Percentiles rank a stretch among this genome's conserved stretches.
phyloP scores from a whole-genome alignment of 2,329 filamentous ascomycete species.

The Onygenales sp. region DNA sequence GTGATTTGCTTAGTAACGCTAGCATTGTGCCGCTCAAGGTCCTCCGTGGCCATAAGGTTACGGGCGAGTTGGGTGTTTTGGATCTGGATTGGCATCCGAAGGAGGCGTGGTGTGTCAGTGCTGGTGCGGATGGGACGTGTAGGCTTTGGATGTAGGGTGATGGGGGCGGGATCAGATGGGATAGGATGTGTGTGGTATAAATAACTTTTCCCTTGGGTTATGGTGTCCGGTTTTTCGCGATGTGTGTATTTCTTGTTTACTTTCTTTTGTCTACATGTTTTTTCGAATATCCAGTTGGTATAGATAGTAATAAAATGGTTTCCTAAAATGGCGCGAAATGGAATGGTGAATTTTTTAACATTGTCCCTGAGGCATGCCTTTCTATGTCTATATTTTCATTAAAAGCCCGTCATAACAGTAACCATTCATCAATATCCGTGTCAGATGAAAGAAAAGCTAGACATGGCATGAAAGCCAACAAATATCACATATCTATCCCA shows the following conservation, averaged over 20 bases:
- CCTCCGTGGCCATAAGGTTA: constrained; percentile 78
- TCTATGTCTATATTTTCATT: background rate
- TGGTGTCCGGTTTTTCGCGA: background rate
- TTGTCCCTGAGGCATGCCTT: background rate
- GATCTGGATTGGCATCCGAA: constrained; percentile 93
- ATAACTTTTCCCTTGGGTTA: background rate
- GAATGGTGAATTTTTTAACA: background rate
- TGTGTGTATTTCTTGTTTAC: background rate
- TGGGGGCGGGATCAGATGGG: too few relatives aligned
- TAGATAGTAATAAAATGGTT: background rate
- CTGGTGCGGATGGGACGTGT: constrained; percentile 86
- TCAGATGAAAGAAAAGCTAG: too few relatives aligned
- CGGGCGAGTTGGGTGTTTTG: constrained; percentile 77
- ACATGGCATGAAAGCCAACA: too few relatives aligned
- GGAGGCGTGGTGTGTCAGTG: constrained; percentile 90
- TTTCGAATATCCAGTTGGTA: background rate
- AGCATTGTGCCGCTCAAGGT: constrained; percentile 95
- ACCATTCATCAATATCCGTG: too few relatives aligned
- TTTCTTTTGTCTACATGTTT: background rate
- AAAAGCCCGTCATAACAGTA: too few relatives aligned
- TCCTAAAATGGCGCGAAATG: background rate
- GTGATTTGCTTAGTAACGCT: constrained; percentile 90
- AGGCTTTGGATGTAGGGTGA: constrained; percentile 65
- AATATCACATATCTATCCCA: constrained; percentile 3
- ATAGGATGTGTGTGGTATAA: background rate